phyloP scores from a whole-genome alignment of 75 land plant species.

The Cunninghamia lanceolata region DNA sequence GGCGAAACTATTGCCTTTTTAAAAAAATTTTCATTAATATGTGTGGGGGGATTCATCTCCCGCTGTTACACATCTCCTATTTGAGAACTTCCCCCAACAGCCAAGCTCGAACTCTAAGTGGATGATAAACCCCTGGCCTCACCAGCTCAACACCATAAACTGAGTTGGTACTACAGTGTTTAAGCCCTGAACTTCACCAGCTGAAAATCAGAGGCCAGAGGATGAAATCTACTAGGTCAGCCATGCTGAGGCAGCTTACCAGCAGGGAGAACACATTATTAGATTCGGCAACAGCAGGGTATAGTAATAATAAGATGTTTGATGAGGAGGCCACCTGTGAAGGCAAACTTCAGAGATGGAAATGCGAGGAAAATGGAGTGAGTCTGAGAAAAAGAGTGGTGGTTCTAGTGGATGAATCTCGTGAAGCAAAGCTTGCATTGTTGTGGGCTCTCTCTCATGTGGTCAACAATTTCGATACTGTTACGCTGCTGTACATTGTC shows the following conservation, averaged over 20 bases:
- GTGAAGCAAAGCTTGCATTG: constrained; percentile 60
- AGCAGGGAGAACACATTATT: not conserved
- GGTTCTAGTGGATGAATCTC: constrained; percentile 57
- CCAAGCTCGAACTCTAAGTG: not conserved
- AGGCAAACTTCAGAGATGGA: not conserved
- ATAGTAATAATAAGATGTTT: not conserved
- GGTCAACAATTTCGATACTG: constrained; percentile 57
- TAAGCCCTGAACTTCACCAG: not conserved
- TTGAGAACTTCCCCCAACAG: not conserved
- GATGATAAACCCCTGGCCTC: not conserved
- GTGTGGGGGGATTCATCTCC: not conserved
- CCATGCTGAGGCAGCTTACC: not conserved
- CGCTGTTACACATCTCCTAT: not conserved
- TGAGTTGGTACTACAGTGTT: too few relatives aligned
- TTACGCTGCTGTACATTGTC: constrained; percentile 54
- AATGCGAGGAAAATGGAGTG: constrained; percentile 12
- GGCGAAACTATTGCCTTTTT: too few relatives aligned
- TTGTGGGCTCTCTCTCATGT: constrained; percentile 87
- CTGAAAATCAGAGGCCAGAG: not conserved
- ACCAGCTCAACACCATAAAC: not conserved
- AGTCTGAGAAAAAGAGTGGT: constrained; percentile 67
- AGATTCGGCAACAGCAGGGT: not conserved
- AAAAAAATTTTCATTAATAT: not conserved
- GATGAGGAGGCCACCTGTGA: not conserved
- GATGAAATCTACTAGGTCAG: not conserved